A percentile compares a stretch with the other conserved stretches of the same genome.
Evolutionary conservation across 257 asterid genomes (phyloP).

Genomic region (Nicotiana undulata): DNA sequence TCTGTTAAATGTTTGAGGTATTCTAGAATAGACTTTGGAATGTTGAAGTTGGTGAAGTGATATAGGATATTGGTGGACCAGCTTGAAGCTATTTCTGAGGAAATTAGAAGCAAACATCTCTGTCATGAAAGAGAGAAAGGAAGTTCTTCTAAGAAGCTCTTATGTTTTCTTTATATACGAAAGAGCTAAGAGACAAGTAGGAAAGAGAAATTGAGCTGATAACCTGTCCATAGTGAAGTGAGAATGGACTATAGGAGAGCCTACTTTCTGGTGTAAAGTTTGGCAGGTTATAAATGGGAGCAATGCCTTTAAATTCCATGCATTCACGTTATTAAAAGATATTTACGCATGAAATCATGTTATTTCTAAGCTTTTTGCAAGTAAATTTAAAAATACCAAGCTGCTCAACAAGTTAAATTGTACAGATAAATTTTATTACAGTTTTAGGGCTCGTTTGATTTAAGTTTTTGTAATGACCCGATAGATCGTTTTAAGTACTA

Average conservation of each 20-base stretch:
- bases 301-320: not conserved
- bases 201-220: not conserved
- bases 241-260: not conserved
- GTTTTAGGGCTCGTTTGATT: no score
- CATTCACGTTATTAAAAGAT: not conserved
- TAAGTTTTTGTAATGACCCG: no score
- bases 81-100: not conserved
- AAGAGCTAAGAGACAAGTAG: not conserved
- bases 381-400: no score
- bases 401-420: no score
- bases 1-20: constrained; percentile 13
- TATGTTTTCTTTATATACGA: not conserved
- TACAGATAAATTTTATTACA: no score
- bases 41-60: constrained; percentile 19
- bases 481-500: no score
- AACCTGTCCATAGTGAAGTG: not conserved
- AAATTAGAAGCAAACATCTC: not conserved
- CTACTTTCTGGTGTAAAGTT: constrained; percentile 1
- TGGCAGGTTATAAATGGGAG: not conserved
- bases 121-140: not conserved
- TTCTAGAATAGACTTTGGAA: constrained; percentile 25
- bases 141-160: not conserved
- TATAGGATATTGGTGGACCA: not conserved
- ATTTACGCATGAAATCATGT: not conserved
- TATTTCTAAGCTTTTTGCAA: no score